Conservation (phyloP, 2,329 filamentous ascomycete genomes). For the Raffaelea albimanens region DNA sequence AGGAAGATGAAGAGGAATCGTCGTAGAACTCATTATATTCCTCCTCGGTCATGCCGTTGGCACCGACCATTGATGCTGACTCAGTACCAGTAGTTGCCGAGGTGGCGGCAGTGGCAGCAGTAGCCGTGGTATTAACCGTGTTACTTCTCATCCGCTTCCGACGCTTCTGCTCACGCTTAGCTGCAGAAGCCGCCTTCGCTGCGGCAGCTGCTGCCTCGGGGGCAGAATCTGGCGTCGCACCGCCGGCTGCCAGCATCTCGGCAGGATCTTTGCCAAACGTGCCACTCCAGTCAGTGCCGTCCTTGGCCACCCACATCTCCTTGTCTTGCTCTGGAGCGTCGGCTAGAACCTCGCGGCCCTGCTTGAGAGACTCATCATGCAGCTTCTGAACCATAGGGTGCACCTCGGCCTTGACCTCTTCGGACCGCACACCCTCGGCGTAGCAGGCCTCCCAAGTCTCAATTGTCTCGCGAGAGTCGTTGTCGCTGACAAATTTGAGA, state of each 20-base stretch:
- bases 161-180: conserved; percentile 18
- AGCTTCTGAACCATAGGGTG: conserved; percentile 63
- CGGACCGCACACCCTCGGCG: conserved; percentile 71
- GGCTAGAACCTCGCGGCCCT: conserved; percentile 73
- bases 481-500: conserved; percentile 72
- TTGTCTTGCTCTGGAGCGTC: conserved; percentile 63
- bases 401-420: conserved; percentile 63
- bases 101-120: conserved; percentile 28
- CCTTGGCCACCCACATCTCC: conserved; percentile 66
- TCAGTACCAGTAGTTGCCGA: conserved; percentile 19
- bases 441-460: conserved; percentile 92
- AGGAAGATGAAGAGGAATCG: too few relatives aligned
- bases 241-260: conserved; percentile 20
- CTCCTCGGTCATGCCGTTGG: background rate
- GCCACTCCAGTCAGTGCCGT: conserved; percentile 78
- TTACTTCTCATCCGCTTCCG: background rate
- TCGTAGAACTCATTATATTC: background rate
- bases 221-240: background rate
- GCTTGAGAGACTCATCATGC: conserved; percentile 70
- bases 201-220: too few relatives aligned
- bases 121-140: too few relatives aligned
- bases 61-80: background rate
- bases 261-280: conserved; percentile 74
- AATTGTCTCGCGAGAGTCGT: conserved; percentile 83
- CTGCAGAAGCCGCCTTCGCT: too few relatives aligned